Base-by-base conservation (phyloP, 2,329 filamentous ascomycete species). In the Trichophaea hybrida region DNA sequence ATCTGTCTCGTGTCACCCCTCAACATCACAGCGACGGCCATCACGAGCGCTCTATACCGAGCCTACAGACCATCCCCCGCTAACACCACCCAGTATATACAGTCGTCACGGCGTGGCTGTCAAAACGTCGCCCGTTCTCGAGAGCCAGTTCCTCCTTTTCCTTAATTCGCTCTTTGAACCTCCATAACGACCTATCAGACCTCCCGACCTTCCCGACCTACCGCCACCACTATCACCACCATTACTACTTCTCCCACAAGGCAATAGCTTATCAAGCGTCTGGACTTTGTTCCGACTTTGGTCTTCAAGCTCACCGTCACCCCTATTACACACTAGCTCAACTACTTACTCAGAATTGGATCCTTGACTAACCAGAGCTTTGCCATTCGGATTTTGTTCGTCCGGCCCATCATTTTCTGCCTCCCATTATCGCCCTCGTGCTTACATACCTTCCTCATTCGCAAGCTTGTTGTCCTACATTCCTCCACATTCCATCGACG, bases 81-180 rank as follows among this genome's bases (percentile, higher is more conserved):
- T 35, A 53, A n/a, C 32, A n/a, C 50, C 24, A 46, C 56, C 44
- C 50, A 49, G 46, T 59, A 58, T 44, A 58, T 58, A 59, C 61
- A 56, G 57, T 43, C 40, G 58, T 55, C 58, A 56, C 62, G 53
- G 64, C 57, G 63, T 60, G 56, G 31, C 52, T 57, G 59, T 61
- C 64, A 66, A 62, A 56, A 65, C 64, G 64, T 66, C 57, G 61
- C 59, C 61, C 53, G 55, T 66, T 57, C 60, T 58, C 48, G 64
- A 65, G 59, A 64, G 57, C 55, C 63, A 64, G 61, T 66, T 65
- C 59, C 64, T 66, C 58, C 64, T 65, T 65, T 66, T 65, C 64
- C 63, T 65, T 59, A 65, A 65, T 66, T 64, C 64, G 58, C 65
- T 66, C 65, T 64, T 66, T 65, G 65, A 65, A 65, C 64, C 65